Evolutionary conservation across 1,139 yeast genomes (phyloP), one percentile per base, ranked within the genome.

Genomic region (Magnusiomyces fungicola): DNA sequence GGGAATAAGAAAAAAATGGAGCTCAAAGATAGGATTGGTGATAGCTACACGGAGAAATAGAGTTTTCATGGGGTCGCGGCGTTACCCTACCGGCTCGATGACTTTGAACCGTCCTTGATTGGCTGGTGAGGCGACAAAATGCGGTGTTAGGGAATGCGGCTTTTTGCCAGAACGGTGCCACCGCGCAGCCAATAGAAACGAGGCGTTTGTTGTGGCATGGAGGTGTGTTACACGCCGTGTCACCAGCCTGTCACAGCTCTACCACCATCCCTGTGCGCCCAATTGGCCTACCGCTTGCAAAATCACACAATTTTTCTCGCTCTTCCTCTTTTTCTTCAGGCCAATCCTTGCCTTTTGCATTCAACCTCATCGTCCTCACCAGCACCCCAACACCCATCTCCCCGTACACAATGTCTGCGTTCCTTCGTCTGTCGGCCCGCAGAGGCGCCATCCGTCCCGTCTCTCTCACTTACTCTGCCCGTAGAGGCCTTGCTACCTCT

Each of bases 401-500:
- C 21, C 24, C 24, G 22, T 18, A 19, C 7, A 14, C 37, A 5
- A 50, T 50, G 52, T 50, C 50, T 22, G 48, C 61, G 42, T 48
- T 61, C 47, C 53, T 60, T 46, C 56, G 62, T 53, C 55, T 54
- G 23, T 53, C 58, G 48, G 46, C 46, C 19, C 46, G 48, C 27
- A 40, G 38, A 39, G 45, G 46, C 29, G 47, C 34, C 21, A 29
- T 30, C 37, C 38, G 38, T 23, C 36, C 41, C 30, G 43, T 45
- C 41, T 40, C 43, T 4, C 21, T 27, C 12, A 32, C 41, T 16
- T 32, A 19, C 24, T 12, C 47, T 37, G 43, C 49, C 30, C 53
- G 54, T 18, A 53, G 68, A 46, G 52, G 54, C 24, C 55, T 61
- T 34, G 58, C 59, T 22, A 47, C 59, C 19, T 52, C 27, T 57